These are phyloP conservation scores for Sugiyamaella neomexicana DNA, from an alignment of 1,139 yeast species.

Conservation along the genomic window DNA sequence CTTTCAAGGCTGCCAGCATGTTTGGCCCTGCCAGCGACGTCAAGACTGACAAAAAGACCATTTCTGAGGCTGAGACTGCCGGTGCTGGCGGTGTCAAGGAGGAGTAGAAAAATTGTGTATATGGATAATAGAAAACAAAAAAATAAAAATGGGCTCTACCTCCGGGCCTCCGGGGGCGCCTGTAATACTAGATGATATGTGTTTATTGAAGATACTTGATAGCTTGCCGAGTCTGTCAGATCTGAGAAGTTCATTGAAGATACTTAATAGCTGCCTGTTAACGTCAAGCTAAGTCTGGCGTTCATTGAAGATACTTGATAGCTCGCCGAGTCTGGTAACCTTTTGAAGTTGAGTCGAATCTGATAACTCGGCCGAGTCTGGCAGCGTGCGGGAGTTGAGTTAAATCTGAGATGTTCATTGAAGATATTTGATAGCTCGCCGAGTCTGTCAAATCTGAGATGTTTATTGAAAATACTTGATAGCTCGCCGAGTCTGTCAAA, in stretches of 20 bases:
- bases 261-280: too few species aligned
- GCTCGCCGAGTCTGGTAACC: constrained; percentile 28
- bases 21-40: constrained; percentile 68
- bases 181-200: too few species aligned
- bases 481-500: too few species aligned
- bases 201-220: constrained; percentile 20
- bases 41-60: constrained; percentile 82
- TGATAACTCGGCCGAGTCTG: too few species aligned
- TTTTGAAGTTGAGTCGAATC: constrained; percentile 16
- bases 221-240: constrained; percentile 27
- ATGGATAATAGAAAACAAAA: background rate
- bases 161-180: too few species aligned
- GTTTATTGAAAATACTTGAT: too few species aligned
- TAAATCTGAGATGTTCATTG: too few species aligned
- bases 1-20: constrained; percentile 86
- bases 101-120: constrained; percentile 50
- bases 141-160: background rate
- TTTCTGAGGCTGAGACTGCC: constrained; percentile 79
- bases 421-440: too few species aligned
- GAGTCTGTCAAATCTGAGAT: too few species aligned
- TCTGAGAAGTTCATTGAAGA: constrained; percentile 16
- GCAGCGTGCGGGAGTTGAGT: too few species aligned
- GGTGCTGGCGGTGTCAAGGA: constrained; percentile 92
- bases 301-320: constrained; percentile 19
- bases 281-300: too few species aligned